phyloP scores from a whole-genome alignment of 139 green algal species.

The Auxenochlorella pyrenoidosa region DNA sequence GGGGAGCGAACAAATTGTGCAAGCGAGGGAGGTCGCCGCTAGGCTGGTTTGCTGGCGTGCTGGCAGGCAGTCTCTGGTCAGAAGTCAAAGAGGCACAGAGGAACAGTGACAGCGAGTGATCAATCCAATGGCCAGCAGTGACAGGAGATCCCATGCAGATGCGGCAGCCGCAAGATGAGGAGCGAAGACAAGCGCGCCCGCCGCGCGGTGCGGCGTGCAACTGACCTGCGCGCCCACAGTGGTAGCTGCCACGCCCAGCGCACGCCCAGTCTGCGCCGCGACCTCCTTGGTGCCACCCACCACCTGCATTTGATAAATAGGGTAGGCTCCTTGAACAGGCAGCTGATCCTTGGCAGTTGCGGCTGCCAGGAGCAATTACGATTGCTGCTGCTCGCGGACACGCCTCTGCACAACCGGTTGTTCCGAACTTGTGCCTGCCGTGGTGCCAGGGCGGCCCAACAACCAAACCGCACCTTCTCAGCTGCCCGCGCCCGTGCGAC shows the following conservation, averaged over 20 bases:
- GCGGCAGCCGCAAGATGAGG: not conserved
- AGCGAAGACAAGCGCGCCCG: not conserved
- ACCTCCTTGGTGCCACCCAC: constrained; percentile 29
- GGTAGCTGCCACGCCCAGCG: not conserved
- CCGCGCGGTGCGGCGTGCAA: not conserved
- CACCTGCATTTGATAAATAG: not conserved
- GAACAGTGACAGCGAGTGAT: too few species aligned
- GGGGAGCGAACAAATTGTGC: not conserved
- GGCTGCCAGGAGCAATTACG: too few species aligned
- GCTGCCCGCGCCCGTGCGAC: constrained; percentile 3
- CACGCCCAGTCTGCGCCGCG: constrained; percentile 3
- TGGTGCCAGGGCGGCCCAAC: too few species aligned
- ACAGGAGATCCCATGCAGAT: not conserved
- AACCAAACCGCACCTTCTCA: constrained; percentile 32
- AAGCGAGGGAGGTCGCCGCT: not conserved
- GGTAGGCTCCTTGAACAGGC: not conserved
- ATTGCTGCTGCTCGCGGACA: too few species aligned
- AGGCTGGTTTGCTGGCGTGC: not conserved
- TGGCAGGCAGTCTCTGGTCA: too few species aligned
- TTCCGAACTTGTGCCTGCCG: too few species aligned
- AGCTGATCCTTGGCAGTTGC: not conserved
- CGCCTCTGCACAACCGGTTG: too few species aligned
- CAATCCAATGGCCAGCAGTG: not conserved
- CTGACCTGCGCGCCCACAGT: constrained; percentile 26
- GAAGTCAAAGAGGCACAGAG: too few species aligned